These are phyloP conservation scores for Laguncularia racemosa DNA, from an alignment of 345 rosid species.

Conservation along the genomic window DNA sequence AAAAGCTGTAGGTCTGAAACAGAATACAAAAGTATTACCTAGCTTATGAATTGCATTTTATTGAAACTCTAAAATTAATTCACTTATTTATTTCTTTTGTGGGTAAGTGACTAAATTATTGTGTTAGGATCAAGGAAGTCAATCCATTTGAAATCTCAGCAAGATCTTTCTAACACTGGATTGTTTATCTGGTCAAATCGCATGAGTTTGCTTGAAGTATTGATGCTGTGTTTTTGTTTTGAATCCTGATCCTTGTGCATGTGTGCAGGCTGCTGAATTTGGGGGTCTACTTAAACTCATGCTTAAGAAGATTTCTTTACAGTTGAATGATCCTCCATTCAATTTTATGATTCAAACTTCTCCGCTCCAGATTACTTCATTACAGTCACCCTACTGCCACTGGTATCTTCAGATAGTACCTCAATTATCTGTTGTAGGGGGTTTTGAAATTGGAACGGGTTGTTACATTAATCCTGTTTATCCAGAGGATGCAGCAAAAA, in stretches of 20 bases:
- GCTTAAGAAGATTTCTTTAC: constrained; percentile 55
- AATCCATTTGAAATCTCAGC: no score
- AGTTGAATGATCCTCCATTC: constrained; percentile 64
- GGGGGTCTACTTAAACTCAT: constrained; percentile 63
- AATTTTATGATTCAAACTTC: constrained; percentile 88
- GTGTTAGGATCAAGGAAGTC: no score
- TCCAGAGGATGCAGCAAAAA: constrained; percentile 76
- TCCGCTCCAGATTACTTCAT: constrained; percentile 35
- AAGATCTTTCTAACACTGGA: not conserved
- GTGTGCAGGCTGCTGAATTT: constrained; percentile 63
- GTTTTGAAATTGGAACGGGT: constrained; percentile 75
- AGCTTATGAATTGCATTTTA: no score
- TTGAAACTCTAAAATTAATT: no score
- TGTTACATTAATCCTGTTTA: constrained; percentile 89
- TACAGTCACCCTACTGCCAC: constrained; percentile 43
- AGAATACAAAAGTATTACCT: no score
- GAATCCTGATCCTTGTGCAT: not conserved
- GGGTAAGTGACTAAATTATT: no score
- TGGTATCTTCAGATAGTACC: constrained; percentile 83
- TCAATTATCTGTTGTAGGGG: constrained; percentile 58
- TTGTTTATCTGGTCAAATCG: not conserved
- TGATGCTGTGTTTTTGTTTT: not conserved
- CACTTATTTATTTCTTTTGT: no score
- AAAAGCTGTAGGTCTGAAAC: no score
- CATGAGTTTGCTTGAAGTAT: not conserved